phyloP scores from a whole-genome alignment of 2,329 filamentous ascomycete species.

The Cercospora sp. region DNA sequence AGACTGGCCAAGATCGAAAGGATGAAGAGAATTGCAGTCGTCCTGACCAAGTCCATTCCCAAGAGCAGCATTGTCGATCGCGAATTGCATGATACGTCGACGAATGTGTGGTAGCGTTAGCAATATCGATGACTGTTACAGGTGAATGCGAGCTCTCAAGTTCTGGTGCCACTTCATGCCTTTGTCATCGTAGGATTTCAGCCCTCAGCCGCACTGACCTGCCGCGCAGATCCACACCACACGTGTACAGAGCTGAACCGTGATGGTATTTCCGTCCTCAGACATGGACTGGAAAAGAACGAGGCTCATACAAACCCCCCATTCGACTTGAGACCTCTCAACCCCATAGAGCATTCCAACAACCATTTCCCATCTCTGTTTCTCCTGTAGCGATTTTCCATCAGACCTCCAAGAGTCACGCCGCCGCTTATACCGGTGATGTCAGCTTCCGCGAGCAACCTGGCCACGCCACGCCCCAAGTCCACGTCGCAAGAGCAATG shows the following conservation, averaged over 20 bases:
- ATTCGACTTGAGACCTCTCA: slow-evolving; percentile 10
- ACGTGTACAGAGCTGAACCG: not conserved
- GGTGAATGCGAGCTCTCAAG: not conserved
- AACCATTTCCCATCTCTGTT: slow-evolving; percentile 10
- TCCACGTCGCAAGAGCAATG: slow-evolving; percentile 15
- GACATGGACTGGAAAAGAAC: not conserved
- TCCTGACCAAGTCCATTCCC: not conserved
- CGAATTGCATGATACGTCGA: not conserved
- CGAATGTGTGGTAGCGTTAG: not conserved
- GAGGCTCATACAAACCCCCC: slow-evolving; percentile 13
- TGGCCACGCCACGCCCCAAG: slow-evolving; percentile 8
- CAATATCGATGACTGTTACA: not conserved
- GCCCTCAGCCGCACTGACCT: not conserved
- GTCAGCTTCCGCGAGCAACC: slow-evolving; percentile 2
- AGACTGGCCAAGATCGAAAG: not conserved
- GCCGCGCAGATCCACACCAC: not conserved
- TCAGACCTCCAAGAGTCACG: slow-evolving; percentile 8
- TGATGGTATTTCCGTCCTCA: not conserved
- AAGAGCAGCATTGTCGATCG: not conserved
- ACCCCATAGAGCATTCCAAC: slow-evolving; percentile 4
- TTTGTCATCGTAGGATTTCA: not conserved
- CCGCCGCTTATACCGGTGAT: slow-evolving; percentile 1
- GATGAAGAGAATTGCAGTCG: not conserved
- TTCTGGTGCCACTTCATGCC: not conserved
- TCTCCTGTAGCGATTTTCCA: slow-evolving; percentile 3